Base-by-base conservation (phyloP, 2,329 filamentous ascomycete species). In the Penicillium sp. region DNA sequence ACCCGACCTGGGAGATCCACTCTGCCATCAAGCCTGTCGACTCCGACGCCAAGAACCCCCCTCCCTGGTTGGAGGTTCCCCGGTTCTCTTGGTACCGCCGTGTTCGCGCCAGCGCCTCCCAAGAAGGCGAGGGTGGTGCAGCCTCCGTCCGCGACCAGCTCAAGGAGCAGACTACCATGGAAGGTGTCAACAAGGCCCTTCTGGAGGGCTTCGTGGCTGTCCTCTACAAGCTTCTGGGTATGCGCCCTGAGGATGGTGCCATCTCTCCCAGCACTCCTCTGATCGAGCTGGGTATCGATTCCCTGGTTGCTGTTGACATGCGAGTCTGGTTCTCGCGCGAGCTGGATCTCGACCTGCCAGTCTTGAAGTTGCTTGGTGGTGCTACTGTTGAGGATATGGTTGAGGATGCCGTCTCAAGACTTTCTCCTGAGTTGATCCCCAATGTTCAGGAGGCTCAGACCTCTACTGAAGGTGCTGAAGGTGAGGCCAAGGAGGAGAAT, bases 271-370 rank as follows among this genome's bases (percentile, higher is more conserved):
- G 48, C 33, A 39, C 31, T 0, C 33, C 33, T 11, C 35, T 39
- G 31, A 31, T 39, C 13, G 48, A 49, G 31, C 48, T 49, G 9
- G 48, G 48, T 39, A 39, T 49, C 19, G 48, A 49, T 26, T 49
- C 48, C 13, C 22, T 49, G 21, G 48, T 49, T 49, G 48, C 48
- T 39, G 48, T 49, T 35, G 48, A 49, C 31, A 49, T 49, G 31
- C 48, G 48, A n/a, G 31, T 39, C 31, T 49, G 48, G 48, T 39
- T 49, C 31, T 22, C 33, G 21, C 31, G 33, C 19, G 33, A 49
- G 31, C 48, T 49, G n/a, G 31, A 49, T n/a, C 31, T 49, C 13
- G 33, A 49, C 27, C 6, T 49, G n/a, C 48, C 48, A 49, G 48
- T 49, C 26, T 26, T 49, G 6, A 37, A 49, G 48, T 22, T 49